phyloP scores from a whole-genome alignment of 2,329 filamentous ascomycete genomes.

The Fusarium mangiferae region DNA sequence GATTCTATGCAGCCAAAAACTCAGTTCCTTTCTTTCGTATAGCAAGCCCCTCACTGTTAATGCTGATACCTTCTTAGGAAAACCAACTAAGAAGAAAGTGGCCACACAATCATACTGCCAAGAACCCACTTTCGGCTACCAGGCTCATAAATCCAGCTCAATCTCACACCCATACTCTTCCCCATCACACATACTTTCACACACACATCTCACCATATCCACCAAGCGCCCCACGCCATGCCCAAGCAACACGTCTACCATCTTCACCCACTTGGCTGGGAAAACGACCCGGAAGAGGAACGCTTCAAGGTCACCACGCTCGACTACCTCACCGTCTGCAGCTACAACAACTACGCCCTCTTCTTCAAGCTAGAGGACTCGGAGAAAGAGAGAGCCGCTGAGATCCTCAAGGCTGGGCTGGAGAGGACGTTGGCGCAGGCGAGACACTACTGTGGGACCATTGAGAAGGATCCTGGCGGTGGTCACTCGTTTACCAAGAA shows the following conservation, averaged over 20 bases:
- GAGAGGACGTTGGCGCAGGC: constrained; percentile 51
- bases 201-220: background rate
- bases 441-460: constrained; percentile 51
- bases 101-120: background rate
- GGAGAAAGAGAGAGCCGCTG: constrained; percentile 42
- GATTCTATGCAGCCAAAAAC: background rate
- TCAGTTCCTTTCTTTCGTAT: fast-evolving
- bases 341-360: constrained; percentile 53
- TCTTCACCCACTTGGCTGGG: constrained; percentile 46
- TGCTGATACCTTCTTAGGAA: background rate
- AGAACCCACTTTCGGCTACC: background rate
- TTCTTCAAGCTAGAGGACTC: constrained; percentile 52
- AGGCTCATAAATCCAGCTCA: background rate
- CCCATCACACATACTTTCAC: background rate
- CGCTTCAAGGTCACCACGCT: constrained; percentile 51
- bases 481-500: constrained; percentile 52
- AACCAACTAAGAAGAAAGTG: background rate
- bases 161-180: background rate
- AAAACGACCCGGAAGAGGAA: constrained; percentile 25
- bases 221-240: constrained; percentile 31
- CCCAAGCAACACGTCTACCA: constrained; percentile 42
- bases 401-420: constrained; percentile 48
- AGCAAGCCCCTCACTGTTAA: background rate
- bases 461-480: constrained; percentile 52
- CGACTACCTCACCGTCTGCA: constrained; percentile 48